phyloP scores from a whole-genome alignment of 2,329 filamentous ascomycete species.

The Catunica adiposa region DNA sequence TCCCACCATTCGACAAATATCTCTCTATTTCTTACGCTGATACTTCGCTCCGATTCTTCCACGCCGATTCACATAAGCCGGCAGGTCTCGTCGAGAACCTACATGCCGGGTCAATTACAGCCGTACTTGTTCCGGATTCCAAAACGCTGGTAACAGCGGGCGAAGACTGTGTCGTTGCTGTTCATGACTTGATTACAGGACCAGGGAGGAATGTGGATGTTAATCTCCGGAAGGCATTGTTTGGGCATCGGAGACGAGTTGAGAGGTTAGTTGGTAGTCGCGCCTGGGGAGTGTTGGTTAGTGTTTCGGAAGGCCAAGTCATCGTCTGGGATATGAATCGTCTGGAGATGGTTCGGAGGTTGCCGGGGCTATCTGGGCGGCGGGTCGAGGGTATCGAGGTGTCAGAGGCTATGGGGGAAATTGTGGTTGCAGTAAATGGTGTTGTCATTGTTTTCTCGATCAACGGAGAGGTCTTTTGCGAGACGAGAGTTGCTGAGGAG shows the following conservation, averaged over 20 bases:
- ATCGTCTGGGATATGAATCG: conserved; percentile 92
- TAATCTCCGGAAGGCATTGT: conserved; percentile 60
- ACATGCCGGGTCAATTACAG: conserved; percentile 77
- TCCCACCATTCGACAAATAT: conserved; percentile 83
- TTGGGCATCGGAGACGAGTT: conserved; percentile 77
- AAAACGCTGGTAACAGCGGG: conserved; percentile 84
- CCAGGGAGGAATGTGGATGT: conserved; percentile 60
- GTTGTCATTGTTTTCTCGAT: conserved; percentile 68
- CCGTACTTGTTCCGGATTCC: conserved; percentile 71
- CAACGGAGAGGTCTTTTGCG: conserved; percentile 68
- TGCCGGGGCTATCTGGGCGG: conserved; percentile 36
- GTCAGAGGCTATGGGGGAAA: conserved; percentile 81
- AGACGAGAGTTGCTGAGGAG: conserved; percentile 54
- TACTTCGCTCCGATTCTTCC: conserved; percentile 80
- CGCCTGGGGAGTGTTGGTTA: conserved; percentile 75
- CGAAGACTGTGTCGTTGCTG: conserved; percentile 76
- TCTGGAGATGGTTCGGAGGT: conserved; percentile 65
- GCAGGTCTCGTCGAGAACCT: conserved; percentile 86
- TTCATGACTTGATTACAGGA: conserved; percentile 55
- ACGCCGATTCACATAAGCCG: conserved; percentile 63
- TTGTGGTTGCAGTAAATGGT: conserved; percentile 65
- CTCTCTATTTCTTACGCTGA: conserved; percentile 95
- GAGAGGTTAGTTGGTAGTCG: conserved; percentile 70
- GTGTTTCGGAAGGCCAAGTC: conserved; percentile 63
- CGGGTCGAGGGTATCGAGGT: conserved; percentile 60